These are phyloP conservation scores for Candida stauntonica DNA, from an alignment of 805 yeast species.

Conservation along the genomic window DNA sequence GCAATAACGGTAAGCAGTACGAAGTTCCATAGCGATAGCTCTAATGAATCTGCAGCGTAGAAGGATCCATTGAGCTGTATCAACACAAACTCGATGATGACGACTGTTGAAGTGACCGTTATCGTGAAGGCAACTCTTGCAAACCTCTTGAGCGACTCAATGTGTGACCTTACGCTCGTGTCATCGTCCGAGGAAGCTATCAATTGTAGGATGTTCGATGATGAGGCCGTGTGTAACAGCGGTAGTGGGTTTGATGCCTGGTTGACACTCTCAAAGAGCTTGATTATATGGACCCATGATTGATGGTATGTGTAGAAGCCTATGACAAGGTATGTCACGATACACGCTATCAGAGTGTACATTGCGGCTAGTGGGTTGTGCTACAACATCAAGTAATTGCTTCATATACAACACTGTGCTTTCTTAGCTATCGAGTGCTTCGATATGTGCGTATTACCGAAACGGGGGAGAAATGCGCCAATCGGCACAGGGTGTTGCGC, in stretches of 20 bases:
- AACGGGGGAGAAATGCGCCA: background rate
- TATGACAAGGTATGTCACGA: slow-evolving; percentile 1
- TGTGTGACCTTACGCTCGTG: background rate
- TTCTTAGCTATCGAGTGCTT: background rate
- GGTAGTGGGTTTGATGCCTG: slow-evolving; percentile 7
- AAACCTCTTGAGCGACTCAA: slow-evolving; percentile 6
- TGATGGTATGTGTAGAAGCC: slow-evolving; percentile 18
- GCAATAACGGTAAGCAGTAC: slow-evolving; percentile 6
- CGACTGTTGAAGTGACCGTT: slow-evolving; percentile 17
- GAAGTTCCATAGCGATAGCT: slow-evolving; percentile 13
- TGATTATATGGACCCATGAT: slow-evolving; percentile 20
- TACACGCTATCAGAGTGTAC: background rate
- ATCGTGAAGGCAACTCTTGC: slow-evolving; percentile 20
- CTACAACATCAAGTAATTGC: no score
- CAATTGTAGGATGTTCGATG: slow-evolving; percentile 13
- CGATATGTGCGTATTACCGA: background rate
- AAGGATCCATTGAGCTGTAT: slow-evolving; percentile 16
- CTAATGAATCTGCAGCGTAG: slow-evolving; percentile 6
- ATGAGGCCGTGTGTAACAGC: slow-evolving; percentile 8
- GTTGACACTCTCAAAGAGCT: slow-evolving; percentile 20
- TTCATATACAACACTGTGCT: background rate
- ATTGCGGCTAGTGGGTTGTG: no score
- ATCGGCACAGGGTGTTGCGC: background rate
- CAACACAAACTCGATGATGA: slow-evolving; percentile 23
- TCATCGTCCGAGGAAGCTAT: slow-evolving; percentile 6